Evolutionary conservation across 164 flowering plant genomes (phyloP).

Genomic region (Nymphaea colorata): DNA sequence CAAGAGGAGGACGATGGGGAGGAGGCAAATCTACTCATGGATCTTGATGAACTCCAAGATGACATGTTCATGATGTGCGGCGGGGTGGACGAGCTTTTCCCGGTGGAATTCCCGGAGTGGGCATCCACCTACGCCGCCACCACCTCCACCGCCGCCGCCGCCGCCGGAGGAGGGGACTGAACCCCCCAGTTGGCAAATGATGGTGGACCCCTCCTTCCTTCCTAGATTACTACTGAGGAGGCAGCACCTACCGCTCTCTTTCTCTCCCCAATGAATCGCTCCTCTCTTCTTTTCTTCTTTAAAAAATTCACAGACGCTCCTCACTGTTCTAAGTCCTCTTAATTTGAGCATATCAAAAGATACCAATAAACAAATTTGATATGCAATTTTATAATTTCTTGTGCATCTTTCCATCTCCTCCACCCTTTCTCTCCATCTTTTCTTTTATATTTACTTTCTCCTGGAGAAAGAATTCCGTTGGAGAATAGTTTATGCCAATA

Average conservation of each 20-base stretch:
- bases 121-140: constrained; percentile 32
- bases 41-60: constrained; percentile 40
- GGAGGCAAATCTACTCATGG: constrained; percentile 60
- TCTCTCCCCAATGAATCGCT: no score
- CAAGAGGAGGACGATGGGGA: constrained; percentile 25
- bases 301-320: no score
- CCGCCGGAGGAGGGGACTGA: constrained; percentile 40
- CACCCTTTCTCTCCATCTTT: neutral
- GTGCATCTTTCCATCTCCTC: neutral
- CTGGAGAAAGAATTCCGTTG: neutral
- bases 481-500: neutral
- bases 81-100: constrained; percentile 8
- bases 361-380: neutral
- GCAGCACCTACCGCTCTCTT: no score
- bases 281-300: no score
- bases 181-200: neutral
- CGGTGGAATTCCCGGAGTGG: constrained; percentile 30
- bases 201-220: neutral
- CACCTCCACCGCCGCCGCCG: constrained; percentile 28
- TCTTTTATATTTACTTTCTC: no score
- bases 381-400: neutral
- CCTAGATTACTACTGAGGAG: no score
- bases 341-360: neutral
- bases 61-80: neutral
- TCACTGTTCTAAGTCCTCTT: neutral